phyloP scores from a whole-genome alignment of 805 yeast species.

The Cyberlindnera maritima region DNA sequence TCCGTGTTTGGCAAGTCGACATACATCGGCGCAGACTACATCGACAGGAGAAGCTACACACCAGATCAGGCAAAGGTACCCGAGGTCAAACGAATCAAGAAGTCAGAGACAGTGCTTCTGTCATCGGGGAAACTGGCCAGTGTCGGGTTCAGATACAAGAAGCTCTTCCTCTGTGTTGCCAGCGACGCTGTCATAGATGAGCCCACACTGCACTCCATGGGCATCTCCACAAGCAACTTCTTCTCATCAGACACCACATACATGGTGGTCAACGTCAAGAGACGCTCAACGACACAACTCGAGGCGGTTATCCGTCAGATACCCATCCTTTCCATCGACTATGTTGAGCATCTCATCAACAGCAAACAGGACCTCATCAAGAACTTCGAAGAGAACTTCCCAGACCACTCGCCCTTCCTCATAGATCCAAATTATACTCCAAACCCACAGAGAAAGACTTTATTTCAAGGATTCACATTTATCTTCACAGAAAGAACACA shows the following conservation, averaged over 20 bases:
- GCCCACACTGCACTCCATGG: background rate
- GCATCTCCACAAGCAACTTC: background rate
- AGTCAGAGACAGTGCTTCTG: background rate
- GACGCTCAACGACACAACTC: slow-evolving; percentile 10
- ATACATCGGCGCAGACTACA: background rate
- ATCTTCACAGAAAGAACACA: slow-evolving; percentile 25
- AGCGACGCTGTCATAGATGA: background rate
- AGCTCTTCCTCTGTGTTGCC: background rate
- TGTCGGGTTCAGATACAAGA: background rate
- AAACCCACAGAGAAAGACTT: slow-evolving; percentile 21
- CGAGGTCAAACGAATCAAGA: background rate
- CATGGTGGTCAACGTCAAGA: background rate
- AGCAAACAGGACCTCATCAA: slow-evolving; percentile 13
- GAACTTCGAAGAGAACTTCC: slow-evolving; percentile 25
- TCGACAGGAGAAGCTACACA: background rate
- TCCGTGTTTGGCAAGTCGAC: slow-evolving; percentile 1
- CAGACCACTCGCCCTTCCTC: slow-evolving; percentile 25
- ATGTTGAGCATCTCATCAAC: slow-evolving; percentile 18
- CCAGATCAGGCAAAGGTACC: background rate
- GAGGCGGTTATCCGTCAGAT: slow-evolving; percentile 32
- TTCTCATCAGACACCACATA: slow-evolving; percentile 5
- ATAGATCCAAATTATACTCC: slow-evolving; percentile 25
- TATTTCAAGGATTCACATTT: slow-evolving; percentile 28
- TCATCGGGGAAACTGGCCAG: background rate
- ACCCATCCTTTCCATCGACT: slow-evolving; percentile 30